A percentile compares a stretch with the other conserved stretches of the same genome.
Conservation (phyloP, 345 rosid species). For the Stellera chamaejasme region DNA sequence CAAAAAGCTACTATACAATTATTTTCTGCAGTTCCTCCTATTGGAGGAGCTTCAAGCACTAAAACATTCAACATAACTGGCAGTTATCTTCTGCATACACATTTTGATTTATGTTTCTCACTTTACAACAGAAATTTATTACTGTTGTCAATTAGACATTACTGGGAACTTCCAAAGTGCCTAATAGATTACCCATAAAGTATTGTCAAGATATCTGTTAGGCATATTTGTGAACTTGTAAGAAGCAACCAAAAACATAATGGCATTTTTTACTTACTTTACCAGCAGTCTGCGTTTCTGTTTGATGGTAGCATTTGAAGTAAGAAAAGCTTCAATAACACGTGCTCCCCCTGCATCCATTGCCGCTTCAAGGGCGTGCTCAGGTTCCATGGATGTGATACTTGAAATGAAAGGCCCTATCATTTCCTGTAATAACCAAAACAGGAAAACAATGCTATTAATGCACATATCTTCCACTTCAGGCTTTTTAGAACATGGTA, state of each 20-base stretch:
- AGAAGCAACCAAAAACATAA: too few relatives aligned
- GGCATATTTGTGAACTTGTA: too few relatives aligned
- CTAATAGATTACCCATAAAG: slow-evolving; percentile 7
- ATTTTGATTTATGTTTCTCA: too few relatives aligned
- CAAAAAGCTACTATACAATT: too few relatives aligned
- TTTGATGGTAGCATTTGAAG: slow-evolving; percentile 60
- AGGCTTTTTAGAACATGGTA: neutral
- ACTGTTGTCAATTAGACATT: too few relatives aligned
- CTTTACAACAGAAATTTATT: neutral
- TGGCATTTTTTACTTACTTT: slow-evolving; percentile 40
- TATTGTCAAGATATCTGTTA: too few relatives aligned
- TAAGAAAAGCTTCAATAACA: slow-evolving; percentile 80
- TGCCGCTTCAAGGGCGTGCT: slow-evolving; percentile 57
- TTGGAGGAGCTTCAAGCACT: too few relatives aligned
- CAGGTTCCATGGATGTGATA: slow-evolving; percentile 66
- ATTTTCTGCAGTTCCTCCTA: too few relatives aligned
- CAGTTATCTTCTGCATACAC: too few relatives aligned
- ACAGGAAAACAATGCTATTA: neutral
- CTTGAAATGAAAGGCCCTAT: slow-evolving; percentile 65
- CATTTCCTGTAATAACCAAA: slow-evolving; percentile 42
- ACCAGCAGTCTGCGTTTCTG: slow-evolving; percentile 61
- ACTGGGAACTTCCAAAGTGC: neutral
- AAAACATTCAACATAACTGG: too few relatives aligned
- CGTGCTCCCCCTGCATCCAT: slow-evolving; percentile 82
- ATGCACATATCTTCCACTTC: slow-evolving; percentile 5